Conservation (phyloP, 2,329 filamentous ascomycete genomes). For the Fusarium pseudocircinatum region DNA sequence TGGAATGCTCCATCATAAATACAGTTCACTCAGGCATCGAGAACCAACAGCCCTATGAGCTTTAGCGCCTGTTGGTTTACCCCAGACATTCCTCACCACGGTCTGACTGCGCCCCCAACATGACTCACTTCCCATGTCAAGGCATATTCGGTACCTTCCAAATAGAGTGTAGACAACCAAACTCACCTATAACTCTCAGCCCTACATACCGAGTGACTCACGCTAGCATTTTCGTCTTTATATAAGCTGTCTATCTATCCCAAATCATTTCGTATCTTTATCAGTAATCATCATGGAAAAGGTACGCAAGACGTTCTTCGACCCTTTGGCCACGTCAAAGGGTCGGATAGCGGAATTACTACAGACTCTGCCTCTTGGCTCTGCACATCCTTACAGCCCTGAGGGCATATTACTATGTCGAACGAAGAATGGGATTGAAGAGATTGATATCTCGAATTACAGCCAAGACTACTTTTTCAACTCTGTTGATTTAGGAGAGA, state of each 20-base stretch:
- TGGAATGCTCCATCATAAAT: not conserved
- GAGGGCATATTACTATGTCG: constrained; percentile 13
- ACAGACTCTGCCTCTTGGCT: not conserved
- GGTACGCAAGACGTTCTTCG: constrained; percentile 21
- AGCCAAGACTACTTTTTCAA: constrained; percentile 10
- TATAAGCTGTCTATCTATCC: not conserved
- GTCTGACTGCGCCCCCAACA: not conserved
- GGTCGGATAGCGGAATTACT: constrained; percentile 3
- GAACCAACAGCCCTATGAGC: not conserved
- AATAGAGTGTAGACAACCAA: not conserved
- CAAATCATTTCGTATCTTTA: not conserved
- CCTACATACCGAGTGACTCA: not conserved
- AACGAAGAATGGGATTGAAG: not conserved
- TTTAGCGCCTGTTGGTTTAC: not conserved
- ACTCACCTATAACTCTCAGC: not conserved
- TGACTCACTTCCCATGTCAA: not conserved
- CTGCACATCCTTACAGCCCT: constrained; percentile 17
- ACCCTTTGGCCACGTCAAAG: constrained; percentile 21
- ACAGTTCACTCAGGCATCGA: not conserved
- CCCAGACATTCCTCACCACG: not conserved
- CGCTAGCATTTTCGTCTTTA: not conserved
- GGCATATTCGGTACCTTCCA: not conserved
- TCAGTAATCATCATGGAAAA: constrained; percentile 8
- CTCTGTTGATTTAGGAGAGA: not conserved
- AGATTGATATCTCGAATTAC: constrained; percentile 8